phyloP scores from a whole-genome alignment of 306 rosid genomes.

The Geum urbanum region DNA sequence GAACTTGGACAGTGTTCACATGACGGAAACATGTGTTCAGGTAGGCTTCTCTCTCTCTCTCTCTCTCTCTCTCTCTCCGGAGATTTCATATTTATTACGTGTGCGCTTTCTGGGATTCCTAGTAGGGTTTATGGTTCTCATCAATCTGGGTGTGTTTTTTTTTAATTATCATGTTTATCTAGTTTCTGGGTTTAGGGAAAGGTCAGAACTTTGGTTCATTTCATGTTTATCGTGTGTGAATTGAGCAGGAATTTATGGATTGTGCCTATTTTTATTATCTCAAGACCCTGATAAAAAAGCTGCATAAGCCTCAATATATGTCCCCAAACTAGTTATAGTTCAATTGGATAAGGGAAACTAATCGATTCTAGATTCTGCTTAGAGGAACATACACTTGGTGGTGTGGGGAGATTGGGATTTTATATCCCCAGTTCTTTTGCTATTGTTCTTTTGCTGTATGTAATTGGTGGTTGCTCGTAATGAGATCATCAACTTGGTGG shows the following conservation, averaged over 20 bases:
- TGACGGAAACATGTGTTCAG: constrained; percentile 67
- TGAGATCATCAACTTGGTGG: background rate
- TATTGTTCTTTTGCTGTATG: background rate
- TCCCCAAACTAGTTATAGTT: background rate
- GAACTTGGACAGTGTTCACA: constrained; percentile 41
- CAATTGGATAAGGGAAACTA: no score
- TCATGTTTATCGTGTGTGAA: background rate
- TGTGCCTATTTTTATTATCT: background rate
- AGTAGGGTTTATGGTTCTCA: background rate
- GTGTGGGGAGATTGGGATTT: background rate
- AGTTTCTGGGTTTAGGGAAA: background rate
- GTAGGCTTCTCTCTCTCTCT: constrained; percentile 31
- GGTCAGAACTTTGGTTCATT: background rate
- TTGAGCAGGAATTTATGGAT: background rate
- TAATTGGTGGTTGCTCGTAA: background rate
- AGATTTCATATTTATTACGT: background rate
- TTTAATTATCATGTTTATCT: background rate
- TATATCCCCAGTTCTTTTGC: background rate
- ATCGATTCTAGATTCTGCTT: background rate
- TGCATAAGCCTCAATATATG: background rate
- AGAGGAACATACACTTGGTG: background rate
- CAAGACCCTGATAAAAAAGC: background rate
- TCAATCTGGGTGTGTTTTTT: background rate
- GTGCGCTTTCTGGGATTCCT: background rate
- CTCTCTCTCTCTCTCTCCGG: background rate